These are phyloP conservation scores for Stevia rebaudiana DNA, from an alignment of 140 eudicot genomes.

Conservation along the genomic window DNA sequence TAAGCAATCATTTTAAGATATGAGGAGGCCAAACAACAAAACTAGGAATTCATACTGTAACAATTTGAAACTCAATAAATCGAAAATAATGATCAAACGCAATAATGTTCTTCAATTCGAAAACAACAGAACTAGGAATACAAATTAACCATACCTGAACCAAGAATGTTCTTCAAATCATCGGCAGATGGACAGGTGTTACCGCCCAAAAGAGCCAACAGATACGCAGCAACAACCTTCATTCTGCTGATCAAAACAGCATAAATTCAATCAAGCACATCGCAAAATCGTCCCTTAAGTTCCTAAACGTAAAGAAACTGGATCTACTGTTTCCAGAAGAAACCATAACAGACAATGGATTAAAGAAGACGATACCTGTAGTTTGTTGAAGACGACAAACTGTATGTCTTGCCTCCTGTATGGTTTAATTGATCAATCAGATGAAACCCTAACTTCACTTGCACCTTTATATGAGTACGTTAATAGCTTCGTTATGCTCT, in stretches of 20 bases:
- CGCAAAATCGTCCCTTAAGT: not conserved
- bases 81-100: not conserved
- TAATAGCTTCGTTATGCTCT: slow-evolving; percentile 13
- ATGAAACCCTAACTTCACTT: slow-evolving; percentile 27
- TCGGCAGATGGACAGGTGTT: slow-evolving; percentile 35
- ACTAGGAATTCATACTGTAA: not conserved
- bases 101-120: slow-evolving; percentile 37
- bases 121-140: too few relatives aligned
- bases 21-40: not conserved
- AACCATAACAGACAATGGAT: not conserved
- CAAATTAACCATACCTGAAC: slow-evolving; percentile 17
- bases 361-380: slow-evolving; percentile 19
- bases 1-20: too few relatives aligned
- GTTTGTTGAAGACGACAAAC: slow-evolving; percentile 14
- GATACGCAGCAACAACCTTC: slow-evolving; percentile 48
- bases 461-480: not conserved
- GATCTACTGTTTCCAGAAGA: not conserved
- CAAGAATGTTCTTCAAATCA: slow-evolving; percentile 37
- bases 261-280: not conserved
- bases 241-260: slow-evolving; percentile 20
- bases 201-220: slow-evolving; percentile 45
- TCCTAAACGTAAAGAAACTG: not conserved
- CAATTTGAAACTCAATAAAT: not conserved
- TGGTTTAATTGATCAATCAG: slow-evolving; percentile 9
- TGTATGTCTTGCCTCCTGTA: slow-evolving; percentile 6